Conservation (phyloP, 352 stramenopile genomes). For the Pythium brassicae region DNA sequence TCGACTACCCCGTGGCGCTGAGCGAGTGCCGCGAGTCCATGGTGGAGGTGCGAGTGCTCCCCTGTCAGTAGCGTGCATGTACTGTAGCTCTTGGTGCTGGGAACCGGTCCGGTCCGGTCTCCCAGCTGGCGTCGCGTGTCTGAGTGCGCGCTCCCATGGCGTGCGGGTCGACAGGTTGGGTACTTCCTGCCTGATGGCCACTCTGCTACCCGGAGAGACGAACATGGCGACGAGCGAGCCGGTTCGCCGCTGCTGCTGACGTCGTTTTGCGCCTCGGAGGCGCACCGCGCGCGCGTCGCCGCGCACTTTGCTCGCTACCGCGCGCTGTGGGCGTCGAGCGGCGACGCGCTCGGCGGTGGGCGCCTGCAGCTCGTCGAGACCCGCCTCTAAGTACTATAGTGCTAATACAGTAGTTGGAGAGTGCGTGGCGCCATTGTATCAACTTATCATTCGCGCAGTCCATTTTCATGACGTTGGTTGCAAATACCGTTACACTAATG, state of each 20-base stretch:
- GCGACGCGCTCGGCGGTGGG: not conserved
- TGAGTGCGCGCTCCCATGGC: not conserved
- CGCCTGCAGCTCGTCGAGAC: not conserved
- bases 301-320: conserved; percentile 49
- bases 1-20: conserved; percentile 68
- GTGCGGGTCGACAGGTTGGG: not conserved
- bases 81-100: too few species aligned
- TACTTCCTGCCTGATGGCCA: not conserved
- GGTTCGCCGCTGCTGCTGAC: conserved; percentile 25
- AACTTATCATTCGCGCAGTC: too few species aligned
- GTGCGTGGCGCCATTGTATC: too few species aligned
- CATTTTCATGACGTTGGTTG: too few species aligned
- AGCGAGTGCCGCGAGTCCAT: conserved; percentile 51
- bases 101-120: not conserved
- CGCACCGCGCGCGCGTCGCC: conserved; percentile 13
- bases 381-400: not conserved
- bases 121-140: not conserved
- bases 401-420: too few species aligned
- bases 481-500: too few species aligned
- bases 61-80: too few species aligned
- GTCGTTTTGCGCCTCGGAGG: conserved; percentile 45
- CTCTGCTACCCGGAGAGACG: too few species aligned
- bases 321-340: conserved; percentile 2
- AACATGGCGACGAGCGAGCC: not conserved
- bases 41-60: conserved; percentile 55